These are phyloP conservation scores for Petunia axillaris DNA, from an alignment of 257 asterid genomes.

Conservation along the genomic window DNA sequence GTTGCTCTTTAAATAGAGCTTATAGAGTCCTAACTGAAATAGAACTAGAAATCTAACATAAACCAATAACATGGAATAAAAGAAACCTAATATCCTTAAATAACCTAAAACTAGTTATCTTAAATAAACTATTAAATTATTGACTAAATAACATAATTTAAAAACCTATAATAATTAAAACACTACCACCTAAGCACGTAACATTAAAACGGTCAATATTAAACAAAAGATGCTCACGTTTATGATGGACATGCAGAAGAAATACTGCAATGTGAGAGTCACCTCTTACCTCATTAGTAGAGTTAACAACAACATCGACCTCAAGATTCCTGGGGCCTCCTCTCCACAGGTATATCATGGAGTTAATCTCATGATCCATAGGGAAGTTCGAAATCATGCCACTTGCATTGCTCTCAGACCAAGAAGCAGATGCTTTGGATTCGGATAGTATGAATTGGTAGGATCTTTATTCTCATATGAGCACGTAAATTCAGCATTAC, in stretches of 20 bases:
- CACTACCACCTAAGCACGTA: no score
- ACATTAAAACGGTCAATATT: no score
- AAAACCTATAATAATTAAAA: no score
- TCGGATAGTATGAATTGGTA: constrained; percentile 55
- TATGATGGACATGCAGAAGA: neutral
- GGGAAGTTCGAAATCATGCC: constrained; percentile 81
- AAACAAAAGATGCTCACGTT: constrained; percentile 19
- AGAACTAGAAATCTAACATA: no score
- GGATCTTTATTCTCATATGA: constrained; percentile 67
- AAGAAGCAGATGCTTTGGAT: constrained; percentile 72
- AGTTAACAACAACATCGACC: constrained; percentile 94
- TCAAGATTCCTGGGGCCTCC: constrained; percentile 95
- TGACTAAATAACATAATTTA: no score
- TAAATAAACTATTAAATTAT: no score
- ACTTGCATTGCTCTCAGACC: constrained; percentile 62
- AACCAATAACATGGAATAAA: no score
- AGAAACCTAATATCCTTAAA: no score
- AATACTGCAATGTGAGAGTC: constrained; percentile 8
- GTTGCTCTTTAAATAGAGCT: no score
- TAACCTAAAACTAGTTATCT: no score
- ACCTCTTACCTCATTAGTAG: constrained; percentile 75
- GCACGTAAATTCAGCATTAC: constrained; percentile 67
- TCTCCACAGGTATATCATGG: constrained; percentile 88
- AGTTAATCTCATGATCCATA: constrained; percentile 69
- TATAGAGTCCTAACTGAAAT: no score